A percentile compares a stretch with the other conserved stretches of the same genome.
Evolutionary conservation across 2,329 filamentous ascomycete genomes (phyloP).

Genomic region (Cladophialophora exuberans): DNA sequence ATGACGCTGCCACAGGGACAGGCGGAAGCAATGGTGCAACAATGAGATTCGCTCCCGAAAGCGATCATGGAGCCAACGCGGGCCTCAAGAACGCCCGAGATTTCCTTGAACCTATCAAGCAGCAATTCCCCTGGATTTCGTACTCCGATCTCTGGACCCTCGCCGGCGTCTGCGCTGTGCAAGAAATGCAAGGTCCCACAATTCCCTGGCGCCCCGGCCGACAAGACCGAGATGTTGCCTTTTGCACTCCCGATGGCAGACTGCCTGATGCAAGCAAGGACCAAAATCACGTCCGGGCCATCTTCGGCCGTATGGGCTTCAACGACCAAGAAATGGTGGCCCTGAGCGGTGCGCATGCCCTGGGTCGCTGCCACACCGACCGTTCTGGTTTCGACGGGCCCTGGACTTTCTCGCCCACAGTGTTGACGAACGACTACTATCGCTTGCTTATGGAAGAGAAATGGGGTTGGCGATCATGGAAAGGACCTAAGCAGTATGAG

Average conservation of each 20-base stretch:
- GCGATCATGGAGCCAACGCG: slow-evolving; percentile 89
- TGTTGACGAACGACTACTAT: slow-evolving; percentile 95
- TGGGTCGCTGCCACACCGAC: slow-evolving; percentile 80
- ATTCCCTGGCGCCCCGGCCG: slow-evolving; percentile 91
- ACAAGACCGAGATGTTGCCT: slow-evolving; percentile 73
- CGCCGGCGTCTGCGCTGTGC: slow-evolving; percentile 78
- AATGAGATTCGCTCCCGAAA: slow-evolving; percentile 92
- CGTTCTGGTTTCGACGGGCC: slow-evolving; percentile 86
- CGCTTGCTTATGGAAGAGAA: slow-evolving; percentile 85
- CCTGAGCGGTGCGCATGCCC: slow-evolving; percentile 79
- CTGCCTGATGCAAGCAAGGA: slow-evolving; percentile 80
- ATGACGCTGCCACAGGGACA: slow-evolving; percentile 82
- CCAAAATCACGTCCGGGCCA: slow-evolving; percentile 79
- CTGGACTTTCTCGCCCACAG: slow-evolving; percentile 89
- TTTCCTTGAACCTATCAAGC: slow-evolving; percentile 91
- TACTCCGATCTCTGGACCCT: slow-evolving; percentile 99
- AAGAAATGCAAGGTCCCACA: slow-evolving; percentile 90
- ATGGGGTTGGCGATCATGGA: slow-evolving; percentile 90
- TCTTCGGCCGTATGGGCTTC: slow-evolving; percentile 98
- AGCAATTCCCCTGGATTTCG: slow-evolving; percentile 89
- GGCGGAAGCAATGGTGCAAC: slow-evolving; percentile 95
- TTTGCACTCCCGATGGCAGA: slow-evolving; percentile 93
- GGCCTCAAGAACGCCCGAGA: slow-evolving; percentile 83
- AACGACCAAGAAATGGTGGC: slow-evolving; percentile 96
- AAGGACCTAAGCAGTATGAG: slow-evolving; percentile 87